phyloP scores from a whole-genome alignment of 495 filamentous ascomycete genomes.

The Baudoinia panamericana region DNA sequence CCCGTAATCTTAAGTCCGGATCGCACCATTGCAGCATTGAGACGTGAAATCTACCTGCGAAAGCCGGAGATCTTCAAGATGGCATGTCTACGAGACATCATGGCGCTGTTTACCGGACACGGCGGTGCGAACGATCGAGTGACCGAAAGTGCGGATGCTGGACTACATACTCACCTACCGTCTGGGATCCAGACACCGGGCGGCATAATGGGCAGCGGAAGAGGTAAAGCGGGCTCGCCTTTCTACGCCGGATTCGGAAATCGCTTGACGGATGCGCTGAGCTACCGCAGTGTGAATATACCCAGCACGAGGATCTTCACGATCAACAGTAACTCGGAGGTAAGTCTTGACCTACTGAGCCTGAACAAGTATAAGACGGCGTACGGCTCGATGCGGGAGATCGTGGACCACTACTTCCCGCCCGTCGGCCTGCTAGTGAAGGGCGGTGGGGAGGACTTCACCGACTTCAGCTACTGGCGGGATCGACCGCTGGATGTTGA shows the following conservation, averaged over 20 bases:
- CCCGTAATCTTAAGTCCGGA: constrained; percentile 93
- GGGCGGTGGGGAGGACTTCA: constrained; percentile 31
- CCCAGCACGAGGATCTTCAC: constrained; percentile 91
- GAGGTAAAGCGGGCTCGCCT: constrained; percentile 49
- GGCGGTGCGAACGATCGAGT: constrained; percentile 21
- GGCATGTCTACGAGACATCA: constrained; percentile 89
- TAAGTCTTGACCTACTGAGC: constrained; percentile 78
- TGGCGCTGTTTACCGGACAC: constrained; percentile 52
- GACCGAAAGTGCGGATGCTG: constrained; percentile 6
- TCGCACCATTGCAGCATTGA: constrained; percentile 85
- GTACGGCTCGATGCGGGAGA: constrained; percentile 90
- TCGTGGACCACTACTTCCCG: constrained; percentile 95
- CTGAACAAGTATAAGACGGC: constrained; percentile 93
- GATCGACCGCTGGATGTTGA: constrained; percentile 27
- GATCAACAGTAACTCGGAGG: constrained; percentile 96
- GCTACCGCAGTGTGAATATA: constrained; percentile 91
- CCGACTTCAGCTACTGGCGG: constrained; percentile 35
- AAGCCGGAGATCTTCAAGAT: constrained; percentile 99
- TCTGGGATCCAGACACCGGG: too few relatives aligned
- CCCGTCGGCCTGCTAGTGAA: constrained; percentile 29
- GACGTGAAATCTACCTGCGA: constrained; percentile 86
- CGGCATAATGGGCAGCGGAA: not conserved
- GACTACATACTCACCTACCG: constrained; percentile 3
- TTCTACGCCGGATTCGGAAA: constrained; percentile 99
- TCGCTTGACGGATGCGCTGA: constrained; percentile 87